Evolutionary conservation across 805 yeast genomes (phyloP), one percentile per base, ranked within the genome.

Genomic region (Kuraishia capsulata): DNA sequence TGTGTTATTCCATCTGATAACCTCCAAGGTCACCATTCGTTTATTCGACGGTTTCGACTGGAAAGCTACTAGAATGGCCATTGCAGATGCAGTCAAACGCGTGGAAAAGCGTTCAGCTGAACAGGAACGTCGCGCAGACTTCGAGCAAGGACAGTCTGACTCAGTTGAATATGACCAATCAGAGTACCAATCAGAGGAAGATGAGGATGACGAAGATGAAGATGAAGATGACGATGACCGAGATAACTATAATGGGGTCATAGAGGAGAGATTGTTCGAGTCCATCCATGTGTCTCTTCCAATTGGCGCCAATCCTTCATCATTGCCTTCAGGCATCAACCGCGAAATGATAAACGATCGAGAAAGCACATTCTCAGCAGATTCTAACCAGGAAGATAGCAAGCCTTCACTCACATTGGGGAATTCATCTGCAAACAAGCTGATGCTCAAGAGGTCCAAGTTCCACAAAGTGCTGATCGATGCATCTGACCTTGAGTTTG

Each of bases 41-140:
- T 58, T 90, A 16, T 78, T 73, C 54, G 98, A 92, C 61, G 99
- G 99, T 0, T 92, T 80, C 52, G 97, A 92, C 49, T 88, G 97
- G 94, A 72, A 71, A 39, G 73, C 75, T 32, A 87, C 97, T 0
- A 69, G 95, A 41, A 66, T 65, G 19, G 66, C 78, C 0, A 79
- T 92, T 21, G 62, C 66, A 9, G 71, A 69, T n/a, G 82, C 85
- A 0, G 78, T 89, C 0, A 71, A 71, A 39, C 60, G 72, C 9
- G 72, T 86, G 5, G 87, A 81, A 28, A 9, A 28, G 17, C 13
- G 17, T 8, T 13, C 17, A 6, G 26, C 8, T 8, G 26, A 23
- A 11, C 9, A 28, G 17, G 17, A 14, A 28, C 31, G 14, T 17
- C 31, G 14, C 17, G 10, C 11, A 23, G 11, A 11, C 8, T 8